A percentile compares a stretch with the other conserved stretches of the same genome.
These are phyloP conservation scores for Podaxis sp. DNA, from an alignment of 768 basidiomycete genomes.

Conservation along the genomic window DNA sequence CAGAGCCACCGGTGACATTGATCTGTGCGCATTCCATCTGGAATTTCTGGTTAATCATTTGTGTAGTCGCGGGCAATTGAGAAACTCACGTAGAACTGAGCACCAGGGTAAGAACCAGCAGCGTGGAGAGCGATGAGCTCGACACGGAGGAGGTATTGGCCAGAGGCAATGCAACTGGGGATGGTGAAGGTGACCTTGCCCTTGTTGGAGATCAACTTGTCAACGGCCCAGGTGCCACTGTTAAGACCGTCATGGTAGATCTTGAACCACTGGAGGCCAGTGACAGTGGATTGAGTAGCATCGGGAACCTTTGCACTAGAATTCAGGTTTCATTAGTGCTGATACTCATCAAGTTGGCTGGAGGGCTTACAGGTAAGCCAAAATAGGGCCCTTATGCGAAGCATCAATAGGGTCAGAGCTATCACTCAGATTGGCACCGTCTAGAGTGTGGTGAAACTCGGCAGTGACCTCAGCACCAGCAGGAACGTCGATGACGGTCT, in stretches of 20 bases:
- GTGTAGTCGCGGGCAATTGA: not conserved
- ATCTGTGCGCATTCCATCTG: constrained; percentile 52
- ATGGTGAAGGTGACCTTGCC: constrained; percentile 50
- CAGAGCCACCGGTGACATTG: constrained; percentile 41
- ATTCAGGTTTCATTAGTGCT: not conserved
- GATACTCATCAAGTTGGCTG: not conserved
- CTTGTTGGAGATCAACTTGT: constrained; percentile 45
- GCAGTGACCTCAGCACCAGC: constrained; percentile 39
- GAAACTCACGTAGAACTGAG: constrained; percentile 50
- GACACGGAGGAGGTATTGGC: constrained; percentile 50
- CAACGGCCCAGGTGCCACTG: constrained; percentile 45
- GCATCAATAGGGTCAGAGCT: constrained; percentile 45
- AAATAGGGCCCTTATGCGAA: constrained; percentile 52
- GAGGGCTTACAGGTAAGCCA: constrained; percentile 45
- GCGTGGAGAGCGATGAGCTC: constrained; percentile 48
- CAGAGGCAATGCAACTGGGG: constrained; percentile 45
- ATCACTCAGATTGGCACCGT: constrained; percentile 40
- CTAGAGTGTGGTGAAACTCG: constrained; percentile 52
- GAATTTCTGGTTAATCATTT: constrained; percentile 16
- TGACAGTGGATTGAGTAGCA: constrained; percentile 45
- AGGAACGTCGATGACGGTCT: constrained; percentile 18
- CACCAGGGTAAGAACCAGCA: constrained; percentile 46
- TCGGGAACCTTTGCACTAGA: constrained; percentile 43
- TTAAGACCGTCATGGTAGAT: constrained; percentile 46
- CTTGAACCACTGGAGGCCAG: constrained; percentile 58